These are phyloP conservation scores for Calonectria fujianensis DNA, from an alignment of 2,329 filamentous ascomycete species.

Conservation along the genomic window DNA sequence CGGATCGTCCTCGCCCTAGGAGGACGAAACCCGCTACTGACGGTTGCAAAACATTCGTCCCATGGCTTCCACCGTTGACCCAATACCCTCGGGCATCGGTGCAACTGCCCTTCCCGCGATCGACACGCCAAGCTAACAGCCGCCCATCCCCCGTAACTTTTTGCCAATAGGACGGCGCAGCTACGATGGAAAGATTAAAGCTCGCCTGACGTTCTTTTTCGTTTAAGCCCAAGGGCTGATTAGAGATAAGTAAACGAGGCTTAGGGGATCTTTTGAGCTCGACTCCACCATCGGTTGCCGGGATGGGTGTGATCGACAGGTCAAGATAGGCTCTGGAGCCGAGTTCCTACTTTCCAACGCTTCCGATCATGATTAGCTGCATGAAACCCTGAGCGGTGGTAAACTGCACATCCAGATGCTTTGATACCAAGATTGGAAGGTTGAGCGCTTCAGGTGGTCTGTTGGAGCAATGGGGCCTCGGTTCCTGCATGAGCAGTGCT, in stretches of 20 bases:
- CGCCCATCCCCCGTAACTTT: slow-evolving; percentile 2
- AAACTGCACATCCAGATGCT: slow-evolving; percentile 31
- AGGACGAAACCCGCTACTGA: slow-evolving; percentile 9
- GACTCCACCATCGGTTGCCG: slow-evolving; percentile 37
- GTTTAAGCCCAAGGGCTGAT: slow-evolving; percentile 18
- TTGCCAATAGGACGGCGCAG: not conserved
- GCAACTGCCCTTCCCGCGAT: slow-evolving; percentile 24
- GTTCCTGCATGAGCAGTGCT: slow-evolving; percentile 38
- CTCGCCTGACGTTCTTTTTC: slow-evolving; percentile 18
- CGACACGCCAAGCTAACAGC: slow-evolving; percentile 20
- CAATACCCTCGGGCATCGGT: slow-evolving; percentile 4
- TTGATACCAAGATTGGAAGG: slow-evolving; percentile 36
- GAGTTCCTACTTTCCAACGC: slow-evolving; percentile 22
- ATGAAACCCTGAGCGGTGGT: slow-evolving; percentile 33
- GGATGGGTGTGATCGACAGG: slow-evolving; percentile 40
- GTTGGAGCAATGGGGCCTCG: slow-evolving; percentile 29
- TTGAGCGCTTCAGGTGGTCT: slow-evolving; percentile 22
- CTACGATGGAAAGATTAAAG: not conserved
- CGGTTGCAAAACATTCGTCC: not conserved
- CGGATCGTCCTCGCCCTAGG: slow-evolving; percentile 19
- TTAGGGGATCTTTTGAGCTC: slow-evolving; percentile 36
- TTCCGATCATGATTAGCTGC: slow-evolving; percentile 38
- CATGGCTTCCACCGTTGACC: not conserved
- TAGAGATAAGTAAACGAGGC: slow-evolving; percentile 34
- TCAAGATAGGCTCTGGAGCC: slow-evolving; percentile 39